Conservation (phyloP, 78 protist genomes). For the Emiliania huxleyi region DNA sequence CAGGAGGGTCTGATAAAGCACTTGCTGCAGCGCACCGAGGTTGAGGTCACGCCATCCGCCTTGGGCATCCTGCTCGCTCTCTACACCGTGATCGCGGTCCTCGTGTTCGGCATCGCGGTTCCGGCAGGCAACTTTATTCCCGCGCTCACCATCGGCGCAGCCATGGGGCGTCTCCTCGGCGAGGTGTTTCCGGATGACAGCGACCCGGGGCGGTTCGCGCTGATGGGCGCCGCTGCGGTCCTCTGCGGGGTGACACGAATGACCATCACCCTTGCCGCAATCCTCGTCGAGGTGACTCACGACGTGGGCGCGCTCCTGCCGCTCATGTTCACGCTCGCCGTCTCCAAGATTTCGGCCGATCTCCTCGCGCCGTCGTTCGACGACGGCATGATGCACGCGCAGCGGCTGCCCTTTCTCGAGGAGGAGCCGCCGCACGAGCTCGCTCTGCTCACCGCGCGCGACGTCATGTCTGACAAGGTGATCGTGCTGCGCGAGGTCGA, state of each 20-base stretch:
- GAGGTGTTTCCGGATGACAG: neutral
- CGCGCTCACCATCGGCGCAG: neutral
- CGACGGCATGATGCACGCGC: conserved; percentile 66
- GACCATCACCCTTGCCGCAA: conserved; percentile 81
- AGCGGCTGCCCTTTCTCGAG: conserved; percentile 14
- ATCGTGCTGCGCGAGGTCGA: neutral
- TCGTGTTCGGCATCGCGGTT: neutral
- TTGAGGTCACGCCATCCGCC: neutral
- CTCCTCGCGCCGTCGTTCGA: conserved; percentile 36
- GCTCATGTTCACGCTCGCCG: neutral
- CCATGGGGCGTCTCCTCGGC: neutral
- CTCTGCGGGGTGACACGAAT: conserved; percentile 85
- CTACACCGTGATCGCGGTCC: neutral
- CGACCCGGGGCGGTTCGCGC: conserved; percentile 72
- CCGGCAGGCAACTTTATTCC: neutral
- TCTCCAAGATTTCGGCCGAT: neutral
- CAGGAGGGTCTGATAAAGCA: neutral
- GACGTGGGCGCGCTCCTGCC: conserved; percentile 32
- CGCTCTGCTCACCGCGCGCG: neutral
- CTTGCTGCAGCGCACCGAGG: neutral
- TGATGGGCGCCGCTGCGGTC: conserved; percentile 83
- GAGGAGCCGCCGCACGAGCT: conserved; percentile 4
- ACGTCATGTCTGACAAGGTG: neutral
- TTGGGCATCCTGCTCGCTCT: neutral
- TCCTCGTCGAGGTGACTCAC: conserved; percentile 72